Evolutionary conservation across 73 alveolate species (phyloP), one percentile per base, ranked within the genome.

Genomic region (Paramecium tetraurelia): DNA sequence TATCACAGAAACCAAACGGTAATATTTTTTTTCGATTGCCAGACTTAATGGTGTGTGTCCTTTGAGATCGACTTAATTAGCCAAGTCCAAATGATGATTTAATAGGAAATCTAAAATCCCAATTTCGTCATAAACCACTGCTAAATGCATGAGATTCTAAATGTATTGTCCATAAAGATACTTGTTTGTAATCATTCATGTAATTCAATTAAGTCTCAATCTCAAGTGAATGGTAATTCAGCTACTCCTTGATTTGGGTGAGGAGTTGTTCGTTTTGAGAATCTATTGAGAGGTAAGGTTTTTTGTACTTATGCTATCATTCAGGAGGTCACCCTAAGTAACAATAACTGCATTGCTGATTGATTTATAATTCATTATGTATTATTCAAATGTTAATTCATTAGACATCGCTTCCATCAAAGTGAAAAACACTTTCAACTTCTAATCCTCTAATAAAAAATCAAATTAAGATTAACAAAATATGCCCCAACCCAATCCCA

Each of bases 231-330:
- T 29, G 68, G 59, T 36, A 29, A 38, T 41, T 75, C 68, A 75
- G 12, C 8, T 24, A 27, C 50, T 33, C 87, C 35, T 21, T 75
- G 4, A 41, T 38, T 35, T 75, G 58, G 58, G 58, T 75, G 16
- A 35, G 8, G 87, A 35, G 87, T 75, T 75, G 18, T 33, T 75
- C 59, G 35, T 75, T 41, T 41, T 29, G 46, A 41, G 58, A 35
- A 38, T 38, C 58, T 38, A 38, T 41, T 75, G 33, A 38, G 33
- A 29, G 57, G 58, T 35, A 75, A 38, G 58, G 87, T 75, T 38
- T 41, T 75, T 75, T 75, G 87, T 75, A 75, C 87, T 75, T 75
- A 38, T 38, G 24, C 87, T 75, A 75, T 75, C 87, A 41, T 75
- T 38, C 7, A 38, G 14, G 21, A 18, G n/a, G 31, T 53, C 69